Evolutionary conservation across 306 rosid genomes (phyloP).

Genomic region (Biancaea sappan): DNA sequence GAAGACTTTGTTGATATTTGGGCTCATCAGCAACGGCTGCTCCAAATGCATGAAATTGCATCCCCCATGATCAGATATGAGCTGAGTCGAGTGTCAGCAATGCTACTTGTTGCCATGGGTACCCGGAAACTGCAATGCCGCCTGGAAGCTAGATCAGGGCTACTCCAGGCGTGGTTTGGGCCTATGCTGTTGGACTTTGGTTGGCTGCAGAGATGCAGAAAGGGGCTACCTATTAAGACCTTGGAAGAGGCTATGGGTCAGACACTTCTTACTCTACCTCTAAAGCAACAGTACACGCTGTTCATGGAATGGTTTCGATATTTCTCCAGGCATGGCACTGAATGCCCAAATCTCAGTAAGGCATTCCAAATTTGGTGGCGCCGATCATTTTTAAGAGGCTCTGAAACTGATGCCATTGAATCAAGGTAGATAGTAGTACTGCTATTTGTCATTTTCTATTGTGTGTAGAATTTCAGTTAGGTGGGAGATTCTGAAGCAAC

Average conservation of each 20-base stretch:
- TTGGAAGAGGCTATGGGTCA: conserved; percentile 19
- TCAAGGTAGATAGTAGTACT: not conserved
- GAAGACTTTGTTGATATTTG: conserved; percentile 15
- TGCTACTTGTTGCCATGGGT: not conserved
- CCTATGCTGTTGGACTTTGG: conserved; percentile 20
- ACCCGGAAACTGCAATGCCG: conserved; percentile 11
- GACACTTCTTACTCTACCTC: conserved; percentile 24
- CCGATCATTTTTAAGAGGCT: conserved; percentile 19
- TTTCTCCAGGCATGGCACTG: conserved; percentile 21
- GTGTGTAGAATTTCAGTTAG: conserved; percentile 4
- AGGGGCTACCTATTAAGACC: conserved; percentile 4
- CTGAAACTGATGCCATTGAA: conserved; percentile 23
- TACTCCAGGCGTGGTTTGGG: conserved; percentile 20
- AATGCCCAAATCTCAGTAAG: conserved; percentile 21
- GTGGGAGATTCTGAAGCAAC: not conserved
- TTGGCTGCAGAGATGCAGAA: conserved; percentile 21
- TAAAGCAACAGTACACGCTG: conserved; percentile 2
- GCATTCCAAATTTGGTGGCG: conserved; percentile 29
- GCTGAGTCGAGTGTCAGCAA: conserved; percentile 18
- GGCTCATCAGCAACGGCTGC: conserved; percentile 9
- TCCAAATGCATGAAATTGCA: conserved; percentile 1
- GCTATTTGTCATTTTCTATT: not conserved
- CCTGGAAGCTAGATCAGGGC: conserved; percentile 13
- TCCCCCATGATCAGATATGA: conserved; percentile 19
- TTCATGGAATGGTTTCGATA: conserved; percentile 23